Conservation (phyloP, 805 yeast genomes). For the Ogataea sp. region DNA sequence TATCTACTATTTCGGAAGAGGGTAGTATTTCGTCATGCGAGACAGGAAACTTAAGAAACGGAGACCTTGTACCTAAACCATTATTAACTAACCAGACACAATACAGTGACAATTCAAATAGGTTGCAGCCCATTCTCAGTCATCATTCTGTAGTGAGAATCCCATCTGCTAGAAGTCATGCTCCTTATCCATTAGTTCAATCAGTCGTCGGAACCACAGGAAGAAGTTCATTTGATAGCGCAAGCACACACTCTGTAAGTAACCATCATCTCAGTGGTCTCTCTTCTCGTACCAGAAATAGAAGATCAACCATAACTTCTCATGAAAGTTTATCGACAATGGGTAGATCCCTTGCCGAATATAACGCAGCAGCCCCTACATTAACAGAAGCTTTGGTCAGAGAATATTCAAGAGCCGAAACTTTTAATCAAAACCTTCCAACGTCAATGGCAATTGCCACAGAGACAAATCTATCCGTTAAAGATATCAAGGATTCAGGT, state of each 20-base stretch:
- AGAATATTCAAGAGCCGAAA: constrained; percentile 27
- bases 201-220: neutral
- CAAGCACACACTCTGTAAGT: neutral
- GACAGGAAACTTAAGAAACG: neutral
- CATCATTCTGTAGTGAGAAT: constrained; percentile 15
- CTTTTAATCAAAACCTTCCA: constrained; percentile 21
- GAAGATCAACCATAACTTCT: neutral
- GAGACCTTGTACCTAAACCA: neutral
- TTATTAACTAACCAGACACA: neutral
- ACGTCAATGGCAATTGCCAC: constrained; percentile 23
- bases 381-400: constrained; percentile 22
- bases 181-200: neutral
- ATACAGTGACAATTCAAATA: neutral
- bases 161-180: constrained; percentile 22
- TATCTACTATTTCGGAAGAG: constrained; percentile 5
- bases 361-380: constrained; percentile 3
- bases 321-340: neutral
- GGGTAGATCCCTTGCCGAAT: too few species aligned
- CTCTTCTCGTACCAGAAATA: neutral
- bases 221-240: neutral
- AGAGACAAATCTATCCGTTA: constrained; percentile 22
- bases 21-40: neutral
- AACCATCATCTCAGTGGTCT: neutral
- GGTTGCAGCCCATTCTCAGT: neutral
- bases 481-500: constrained; percentile 18